A percentile compares a stretch with the other conserved stretches of the same genome.
These are phyloP conservation scores for Gremmenia infestans DNA, from an alignment of 2,329 filamentous ascomycete species.

Conservation along the genomic window DNA sequence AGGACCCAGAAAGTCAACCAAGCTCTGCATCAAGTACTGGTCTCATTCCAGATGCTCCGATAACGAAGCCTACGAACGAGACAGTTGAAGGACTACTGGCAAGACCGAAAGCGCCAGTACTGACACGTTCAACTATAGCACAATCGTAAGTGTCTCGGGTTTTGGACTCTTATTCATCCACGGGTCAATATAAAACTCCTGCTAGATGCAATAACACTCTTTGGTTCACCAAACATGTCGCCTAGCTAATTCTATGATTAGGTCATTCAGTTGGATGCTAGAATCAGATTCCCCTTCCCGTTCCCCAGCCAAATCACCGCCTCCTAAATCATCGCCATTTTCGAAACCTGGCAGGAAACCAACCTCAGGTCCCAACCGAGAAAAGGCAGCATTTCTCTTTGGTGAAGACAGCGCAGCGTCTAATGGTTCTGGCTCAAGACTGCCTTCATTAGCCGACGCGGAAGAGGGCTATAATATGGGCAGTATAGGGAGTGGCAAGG, in stretches of 20 bases:
- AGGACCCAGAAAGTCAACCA: background rate
- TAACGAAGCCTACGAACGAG: background rate
- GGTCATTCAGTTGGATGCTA: slow-evolving; percentile 74
- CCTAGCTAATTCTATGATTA: background rate
- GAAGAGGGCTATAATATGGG: slow-evolving; percentile 29
- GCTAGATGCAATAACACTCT: background rate
- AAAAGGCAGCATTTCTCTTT: slow-evolving; percentile 33
- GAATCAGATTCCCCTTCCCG: slow-evolving; percentile 38
- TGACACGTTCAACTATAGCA: slow-evolving; percentile 60
- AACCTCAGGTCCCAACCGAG: slow-evolving; percentile 23
- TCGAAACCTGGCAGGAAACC: slow-evolving; percentile 24
- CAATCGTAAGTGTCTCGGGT: slow-evolving; percentile 44
- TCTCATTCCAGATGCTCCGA: slow-evolving; percentile 1
- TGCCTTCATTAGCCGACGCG: slow-evolving; percentile 15
- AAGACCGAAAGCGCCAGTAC: slow-evolving; percentile 40
- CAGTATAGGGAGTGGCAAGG: slow-evolving; percentile 21
- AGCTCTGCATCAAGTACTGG: background rate
- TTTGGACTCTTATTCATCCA: no score
- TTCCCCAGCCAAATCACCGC: slow-evolving; percentile 15
- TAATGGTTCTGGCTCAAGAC: slow-evolving; percentile 9
- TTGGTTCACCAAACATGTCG: background rate
- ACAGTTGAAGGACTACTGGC: slow-evolving; percentile 2
- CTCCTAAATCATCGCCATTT: slow-evolving; percentile 25
- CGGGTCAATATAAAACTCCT: background rate
- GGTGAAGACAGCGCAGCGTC: slow-evolving; percentile 28